A percentile compares a stretch with the other conserved stretches of the same genome.
phyloP scores from a whole-genome alignment of 805 yeast species.

The Nakazawaea ambrosiae region DNA sequence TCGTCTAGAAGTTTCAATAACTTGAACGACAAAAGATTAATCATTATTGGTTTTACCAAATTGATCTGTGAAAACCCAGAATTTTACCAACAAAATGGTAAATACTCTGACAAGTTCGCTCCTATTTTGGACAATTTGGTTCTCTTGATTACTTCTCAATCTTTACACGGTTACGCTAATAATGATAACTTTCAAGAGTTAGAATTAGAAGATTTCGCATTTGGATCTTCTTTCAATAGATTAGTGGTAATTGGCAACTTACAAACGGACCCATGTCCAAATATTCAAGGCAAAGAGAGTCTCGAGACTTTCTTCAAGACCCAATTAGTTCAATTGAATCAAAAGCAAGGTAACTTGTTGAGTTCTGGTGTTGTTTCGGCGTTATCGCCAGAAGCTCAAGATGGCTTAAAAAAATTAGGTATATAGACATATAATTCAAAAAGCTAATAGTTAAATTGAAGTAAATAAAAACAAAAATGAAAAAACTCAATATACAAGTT shows the following conservation, averaged over 20 bases:
- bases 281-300: slow-evolving; percentile 26
- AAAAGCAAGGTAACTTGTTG: slow-evolving; percentile 11
- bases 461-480: too few species aligned
- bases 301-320: slow-evolving; percentile 28
- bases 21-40: slow-evolving; percentile 34
- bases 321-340: slow-evolving; percentile 16
- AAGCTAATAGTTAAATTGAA: too few species aligned
- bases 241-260: slow-evolving; percentile 55
- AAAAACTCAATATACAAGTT: too few species aligned
- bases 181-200: slow-evolving; percentile 42
- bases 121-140: slow-evolving; percentile 38
- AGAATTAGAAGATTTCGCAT: slow-evolving; percentile 62
- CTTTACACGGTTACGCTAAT: slow-evolving; percentile 26
- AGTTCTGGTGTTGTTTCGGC: slow-evolving; percentile 5
- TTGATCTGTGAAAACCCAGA: slow-evolving; percentile 29
- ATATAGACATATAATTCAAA: slow-evolving; percentile 2
- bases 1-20: slow-evolving; percentile 35
- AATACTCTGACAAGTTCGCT: slow-evolving; percentile 33
- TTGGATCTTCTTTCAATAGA: slow-evolving; percentile 81
- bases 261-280: slow-evolving; percentile 66
- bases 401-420: slow-evolving; percentile 7
- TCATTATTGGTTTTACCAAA: slow-evolving; percentile 42
- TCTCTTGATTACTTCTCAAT: slow-evolving; percentile 25
- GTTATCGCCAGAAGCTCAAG: slow-evolving; percentile 6
- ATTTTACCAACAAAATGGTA: slow-evolving; percentile 24